A percentile compares a stretch with the other conserved stretches of the same genome.
Conservation (phyloP, 352 stramenopile genomes). For the Thalassiosira allenii region DNA sequence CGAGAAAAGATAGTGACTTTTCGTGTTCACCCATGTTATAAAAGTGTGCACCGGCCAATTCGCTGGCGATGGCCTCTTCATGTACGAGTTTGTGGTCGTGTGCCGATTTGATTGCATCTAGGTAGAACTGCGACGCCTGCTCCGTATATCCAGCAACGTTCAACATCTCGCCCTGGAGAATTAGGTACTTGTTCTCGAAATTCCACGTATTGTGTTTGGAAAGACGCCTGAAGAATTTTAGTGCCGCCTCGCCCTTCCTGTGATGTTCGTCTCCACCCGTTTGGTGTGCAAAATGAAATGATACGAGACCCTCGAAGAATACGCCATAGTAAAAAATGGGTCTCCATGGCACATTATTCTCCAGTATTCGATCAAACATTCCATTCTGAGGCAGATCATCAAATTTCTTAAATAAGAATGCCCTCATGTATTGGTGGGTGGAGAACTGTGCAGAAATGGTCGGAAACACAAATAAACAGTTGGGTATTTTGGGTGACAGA, state of each 20-base stretch:
- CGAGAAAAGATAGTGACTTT: constrained; percentile 2
- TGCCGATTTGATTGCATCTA: constrained; percentile 48
- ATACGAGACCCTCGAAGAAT: constrained; percentile 10
- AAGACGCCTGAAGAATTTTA: constrained; percentile 21
- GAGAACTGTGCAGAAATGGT: background rate
- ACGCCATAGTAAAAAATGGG: background rate
- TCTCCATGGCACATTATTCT: constrained; percentile 1
- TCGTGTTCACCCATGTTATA: background rate
- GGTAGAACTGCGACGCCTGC: constrained; percentile 38
- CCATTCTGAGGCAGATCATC: constrained; percentile 1
- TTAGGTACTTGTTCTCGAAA: constrained; percentile 49
- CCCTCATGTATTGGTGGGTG: constrained; percentile 5
- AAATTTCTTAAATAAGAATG: constrained; percentile 1
- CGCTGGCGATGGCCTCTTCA: constrained; percentile 49
- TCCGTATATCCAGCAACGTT: constrained; percentile 28
- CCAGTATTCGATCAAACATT: background rate
- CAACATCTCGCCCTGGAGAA: constrained; percentile 44
- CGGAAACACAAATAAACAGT: background rate
- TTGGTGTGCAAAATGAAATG: constrained; percentile 7
- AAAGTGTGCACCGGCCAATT: constrained; percentile 37
- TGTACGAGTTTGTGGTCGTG: constrained; percentile 48
- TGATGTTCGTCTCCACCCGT: constrained; percentile 2
- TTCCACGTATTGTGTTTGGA: constrained; percentile 50
- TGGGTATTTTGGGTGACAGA: background rate
- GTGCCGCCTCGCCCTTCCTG: constrained; percentile 7